Evolutionary conservation across 2,329 filamentous ascomycete genomes (phyloP).

Genomic region (Hymenoscyphus fructigenus): DNA sequence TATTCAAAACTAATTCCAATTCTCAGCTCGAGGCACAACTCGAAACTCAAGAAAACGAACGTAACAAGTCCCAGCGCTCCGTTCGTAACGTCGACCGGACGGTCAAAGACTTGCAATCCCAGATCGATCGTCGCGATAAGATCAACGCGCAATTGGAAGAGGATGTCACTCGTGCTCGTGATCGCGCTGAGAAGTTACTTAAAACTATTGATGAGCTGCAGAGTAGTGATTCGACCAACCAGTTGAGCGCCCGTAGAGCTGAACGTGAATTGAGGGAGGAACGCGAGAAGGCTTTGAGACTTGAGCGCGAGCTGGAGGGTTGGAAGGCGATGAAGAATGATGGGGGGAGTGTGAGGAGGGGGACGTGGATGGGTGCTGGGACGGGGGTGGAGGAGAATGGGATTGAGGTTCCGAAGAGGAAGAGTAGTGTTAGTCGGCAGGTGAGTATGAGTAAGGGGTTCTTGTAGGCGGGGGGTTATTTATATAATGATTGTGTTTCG

Average conservation of each 20-base stretch:
- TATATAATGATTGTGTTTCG: neutral
- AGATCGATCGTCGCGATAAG: conserved; percentile 93
- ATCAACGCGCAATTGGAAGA: conserved; percentile 77
- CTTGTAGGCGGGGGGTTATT: conserved; percentile 44
- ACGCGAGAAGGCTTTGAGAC: conserved; percentile 71
- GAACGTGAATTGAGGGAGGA: conserved; percentile 91
- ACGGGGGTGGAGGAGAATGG: conserved; percentile 33
- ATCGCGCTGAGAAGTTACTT: conserved; percentile 88
- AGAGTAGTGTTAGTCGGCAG: conserved; percentile 62
- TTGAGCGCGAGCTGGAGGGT: conserved; percentile 87
- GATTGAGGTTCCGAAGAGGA: conserved; percentile 61
- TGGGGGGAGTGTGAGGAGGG: conserved; percentile 41
- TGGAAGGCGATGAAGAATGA: conserved; percentile 73
- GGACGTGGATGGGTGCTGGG: conserved; percentile 35
- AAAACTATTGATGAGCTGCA: conserved; percentile 93
- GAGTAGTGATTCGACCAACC: conserved; percentile 76
- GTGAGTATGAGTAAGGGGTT: conserved; percentile 79
- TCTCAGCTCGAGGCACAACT: conserved; percentile 81
- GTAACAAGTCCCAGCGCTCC: conserved; percentile 78
- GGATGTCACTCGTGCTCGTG: conserved; percentile 79
- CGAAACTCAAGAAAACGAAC: conserved; percentile 76
- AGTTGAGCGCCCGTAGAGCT: conserved; percentile 78
- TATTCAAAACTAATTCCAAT: conserved; percentile 33
- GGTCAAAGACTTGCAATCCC: conserved; percentile 87
- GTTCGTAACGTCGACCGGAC: conserved; percentile 90